Evolutionary conservation across 2,329 filamentous ascomycete species (phyloP).

Genomic region (Aspergillus vadensis): DNA sequence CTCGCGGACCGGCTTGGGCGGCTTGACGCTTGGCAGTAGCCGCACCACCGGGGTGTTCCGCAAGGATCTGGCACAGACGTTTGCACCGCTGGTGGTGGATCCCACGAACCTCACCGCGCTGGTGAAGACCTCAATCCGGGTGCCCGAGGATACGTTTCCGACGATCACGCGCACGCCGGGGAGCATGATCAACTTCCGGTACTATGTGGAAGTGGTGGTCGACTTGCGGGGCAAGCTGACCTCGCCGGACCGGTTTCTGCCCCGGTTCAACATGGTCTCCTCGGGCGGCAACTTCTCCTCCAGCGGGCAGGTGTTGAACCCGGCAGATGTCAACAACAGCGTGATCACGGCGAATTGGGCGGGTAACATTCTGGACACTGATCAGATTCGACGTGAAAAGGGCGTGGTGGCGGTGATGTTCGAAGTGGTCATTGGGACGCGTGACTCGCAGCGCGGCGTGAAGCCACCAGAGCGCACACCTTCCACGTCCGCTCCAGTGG

Average conservation of each 20-base stretch:
- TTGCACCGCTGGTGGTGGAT: constrained; percentile 85
- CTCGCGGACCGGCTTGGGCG: constrained; percentile 82
- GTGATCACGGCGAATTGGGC: constrained; percentile 46
- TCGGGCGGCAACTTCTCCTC: constrained; percentile 48
- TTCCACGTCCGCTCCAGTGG: constrained; percentile 34
- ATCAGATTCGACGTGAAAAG: constrained; percentile 82
- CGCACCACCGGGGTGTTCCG: constrained; percentile 90
- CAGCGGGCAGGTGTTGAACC: constrained; percentile 38
- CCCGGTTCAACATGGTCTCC: constrained; percentile 55
- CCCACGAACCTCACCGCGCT: constrained; percentile 75
- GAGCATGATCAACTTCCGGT: constrained; percentile 92
- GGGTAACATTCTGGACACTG: constrained; percentile 79
- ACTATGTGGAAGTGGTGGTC: constrained; percentile 88
- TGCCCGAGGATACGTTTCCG: constrained; percentile 89
- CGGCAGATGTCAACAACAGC: constrained; percentile 35
- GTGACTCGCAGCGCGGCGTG: constrained; percentile 66
- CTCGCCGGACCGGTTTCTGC: constrained; percentile 68
- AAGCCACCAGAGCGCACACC: constrained; percentile 41
- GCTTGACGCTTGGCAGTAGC: constrained; percentile 81
- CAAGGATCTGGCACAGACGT: constrained; percentile 88
- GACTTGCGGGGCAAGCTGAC: constrained; percentile 86
- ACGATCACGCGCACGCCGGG: constrained; percentile 88
- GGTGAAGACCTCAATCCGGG: constrained; percentile 78
- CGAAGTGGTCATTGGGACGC: constrained; percentile 83
- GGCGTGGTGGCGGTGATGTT: constrained; percentile 86